A percentile compares a stretch with the other conserved stretches of the same genome.
phyloP scores from a whole-genome alignment of 148 eudicot genomes.

The Euryodendron excelsum region DNA sequence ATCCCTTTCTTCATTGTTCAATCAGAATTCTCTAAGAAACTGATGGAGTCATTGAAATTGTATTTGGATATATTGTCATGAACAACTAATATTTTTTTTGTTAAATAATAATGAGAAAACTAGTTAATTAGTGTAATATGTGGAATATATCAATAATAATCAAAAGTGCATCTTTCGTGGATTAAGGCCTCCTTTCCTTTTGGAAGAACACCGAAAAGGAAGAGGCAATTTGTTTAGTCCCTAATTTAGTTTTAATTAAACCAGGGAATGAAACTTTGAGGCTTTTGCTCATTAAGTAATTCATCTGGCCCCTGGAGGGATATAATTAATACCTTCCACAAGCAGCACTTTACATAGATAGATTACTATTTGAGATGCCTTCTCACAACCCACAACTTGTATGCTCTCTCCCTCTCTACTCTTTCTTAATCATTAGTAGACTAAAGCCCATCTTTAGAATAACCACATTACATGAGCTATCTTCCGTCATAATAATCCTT shows the following conservation, averaged over 20 bases:
- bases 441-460: too few species aligned
- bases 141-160: slow-evolving; percentile 5
- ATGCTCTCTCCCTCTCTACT: neutral
- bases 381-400: neutral
- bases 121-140: too few species aligned
- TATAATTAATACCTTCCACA: slow-evolving; percentile 2
- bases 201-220: neutral
- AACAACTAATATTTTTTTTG: too few species aligned
- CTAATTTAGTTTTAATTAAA: neutral
- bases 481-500: too few species aligned
- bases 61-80: neutral
- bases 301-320: neutral
- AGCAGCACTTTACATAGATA: neutral
- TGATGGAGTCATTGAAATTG: neutral
- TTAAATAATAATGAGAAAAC: too few species aligned
- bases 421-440: neutral
- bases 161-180: neutral
- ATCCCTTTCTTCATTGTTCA: neutral
- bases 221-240: neutral
- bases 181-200: neutral
- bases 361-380: neutral
- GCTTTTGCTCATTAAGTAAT: neutral
- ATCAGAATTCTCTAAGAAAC: neutral
- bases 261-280: neutral
- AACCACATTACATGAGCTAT: too few species aligned